phyloP scores from a whole-genome alignment of 1,284 basidiomycete genomes.

The Ustilago lituana region DNA sequence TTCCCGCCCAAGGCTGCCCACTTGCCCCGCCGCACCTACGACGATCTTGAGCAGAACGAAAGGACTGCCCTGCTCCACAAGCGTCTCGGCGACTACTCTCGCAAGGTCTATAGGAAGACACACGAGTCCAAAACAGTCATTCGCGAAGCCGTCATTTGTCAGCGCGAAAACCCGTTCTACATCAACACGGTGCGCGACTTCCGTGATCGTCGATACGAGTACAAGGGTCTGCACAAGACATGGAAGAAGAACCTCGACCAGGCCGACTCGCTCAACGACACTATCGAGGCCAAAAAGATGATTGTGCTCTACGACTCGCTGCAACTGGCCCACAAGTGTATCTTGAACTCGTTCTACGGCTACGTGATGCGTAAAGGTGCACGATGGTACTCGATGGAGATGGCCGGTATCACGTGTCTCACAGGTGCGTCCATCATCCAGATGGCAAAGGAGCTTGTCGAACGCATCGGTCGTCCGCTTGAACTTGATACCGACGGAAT shows the following conservation, averaged over 20 bases:
- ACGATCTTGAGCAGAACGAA: conserved; percentile 85
- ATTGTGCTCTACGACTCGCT: conserved; percentile 99
- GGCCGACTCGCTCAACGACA: conserved; percentile 78
- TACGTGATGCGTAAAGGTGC: conserved; percentile 99
- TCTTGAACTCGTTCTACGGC: conserved; percentile 99
- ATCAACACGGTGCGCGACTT: conserved; percentile 98
- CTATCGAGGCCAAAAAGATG: conserved; percentile 99
- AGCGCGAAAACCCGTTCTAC: conserved; percentile 98
- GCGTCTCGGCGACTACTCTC: conserved; percentile 95
- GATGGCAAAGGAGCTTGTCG: conserved; percentile 94
- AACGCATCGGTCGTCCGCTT: conserved; percentile 94
- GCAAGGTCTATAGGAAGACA: conserved; percentile 99
- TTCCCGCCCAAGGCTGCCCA: conserved; percentile 85
- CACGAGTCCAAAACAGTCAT: conserved; percentile 97
- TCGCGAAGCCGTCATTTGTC: conserved; percentile 94
- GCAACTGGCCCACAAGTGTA: conserved; percentile 99
- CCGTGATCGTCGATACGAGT: conserved; percentile 97
- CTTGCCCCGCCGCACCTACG: conserved; percentile 80
- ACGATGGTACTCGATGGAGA: conserved; percentile 99
- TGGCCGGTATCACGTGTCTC: conserved; percentile 99
- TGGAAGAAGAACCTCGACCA: conserved; percentile 99
- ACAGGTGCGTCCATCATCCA: conserved; percentile 99
- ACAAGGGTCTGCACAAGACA: conserved; percentile 97
- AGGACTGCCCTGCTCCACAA: conserved; percentile 94
- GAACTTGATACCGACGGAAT: conserved; percentile 99